These are phyloP conservation scores for Elongisporangium prolatum DNA, from an alignment of 352 stramenopile species.

Conservation along the genomic window DNA sequence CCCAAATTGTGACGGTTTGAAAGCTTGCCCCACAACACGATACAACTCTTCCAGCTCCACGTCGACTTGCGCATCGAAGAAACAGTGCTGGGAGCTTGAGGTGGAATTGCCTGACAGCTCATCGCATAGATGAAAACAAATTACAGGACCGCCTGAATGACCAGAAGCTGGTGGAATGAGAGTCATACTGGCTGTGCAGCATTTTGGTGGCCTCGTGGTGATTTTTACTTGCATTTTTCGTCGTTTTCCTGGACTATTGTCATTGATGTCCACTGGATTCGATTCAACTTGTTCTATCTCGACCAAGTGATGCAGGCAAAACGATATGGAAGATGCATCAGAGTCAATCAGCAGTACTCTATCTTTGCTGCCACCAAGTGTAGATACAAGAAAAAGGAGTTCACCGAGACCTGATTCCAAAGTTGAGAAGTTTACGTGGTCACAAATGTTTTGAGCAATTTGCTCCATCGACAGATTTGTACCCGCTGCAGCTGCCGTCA, in stretches of 20 bases:
- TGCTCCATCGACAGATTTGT: slow-evolving; percentile 72
- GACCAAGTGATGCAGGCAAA: slow-evolving; percentile 38
- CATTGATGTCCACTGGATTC: neutral
- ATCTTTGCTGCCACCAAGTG: slow-evolving; percentile 10
- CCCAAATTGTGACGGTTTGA: slow-evolving; percentile 12
- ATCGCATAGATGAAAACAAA: slow-evolving; percentile 31
- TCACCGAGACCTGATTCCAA: slow-evolving; percentile 33
- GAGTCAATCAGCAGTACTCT: slow-evolving; percentile 21
- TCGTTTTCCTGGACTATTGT: slow-evolving; percentile 8
- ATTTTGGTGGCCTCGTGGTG: slow-evolving; percentile 18
- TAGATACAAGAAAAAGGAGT: slow-evolving; percentile 45
- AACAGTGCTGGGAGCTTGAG: neutral
- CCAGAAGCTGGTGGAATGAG: neutral
- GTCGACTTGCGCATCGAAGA: neutral
- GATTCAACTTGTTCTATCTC: slow-evolving; percentile 6
- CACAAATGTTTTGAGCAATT: slow-evolving; percentile 56
- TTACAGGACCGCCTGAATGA: slow-evolving; percentile 8
- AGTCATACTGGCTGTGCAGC: slow-evolving; percentile 3
- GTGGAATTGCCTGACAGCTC: slow-evolving; percentile 2
- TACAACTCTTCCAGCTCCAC: slow-evolving; percentile 18
- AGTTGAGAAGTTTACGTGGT: slow-evolving; percentile 45
- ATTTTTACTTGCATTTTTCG: slow-evolving; percentile 30
- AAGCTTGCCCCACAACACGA: slow-evolving; percentile 4
- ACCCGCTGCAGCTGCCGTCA: slow-evolving; percentile 50
- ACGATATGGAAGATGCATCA: slow-evolving; percentile 16